These are phyloP conservation scores for Dioszegia aurantiaca DNA, from an alignment of 768 basidiomycete genomes.

Conservation along the genomic window DNA sequence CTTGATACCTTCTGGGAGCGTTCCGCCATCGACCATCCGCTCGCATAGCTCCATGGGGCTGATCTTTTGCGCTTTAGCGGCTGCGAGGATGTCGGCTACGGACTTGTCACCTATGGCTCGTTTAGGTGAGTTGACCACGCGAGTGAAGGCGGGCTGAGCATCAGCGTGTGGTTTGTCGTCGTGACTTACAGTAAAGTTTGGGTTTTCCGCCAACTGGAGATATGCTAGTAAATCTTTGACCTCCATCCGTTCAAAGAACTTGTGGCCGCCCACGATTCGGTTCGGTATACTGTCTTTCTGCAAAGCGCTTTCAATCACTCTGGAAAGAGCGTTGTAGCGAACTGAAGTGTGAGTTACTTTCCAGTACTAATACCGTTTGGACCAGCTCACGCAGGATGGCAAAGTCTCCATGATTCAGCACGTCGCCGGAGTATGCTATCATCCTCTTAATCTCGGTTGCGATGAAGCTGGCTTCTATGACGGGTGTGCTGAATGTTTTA, in stretches of 20 bases:
- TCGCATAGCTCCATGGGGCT: constrained; percentile 64
- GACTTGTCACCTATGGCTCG: constrained; percentile 78
- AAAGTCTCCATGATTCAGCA: constrained; percentile 71
- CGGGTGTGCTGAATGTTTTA: constrained; percentile 54
- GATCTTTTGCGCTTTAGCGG: constrained; percentile 59
- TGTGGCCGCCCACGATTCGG: constrained; percentile 72
- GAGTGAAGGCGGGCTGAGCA: constrained; percentile 65
- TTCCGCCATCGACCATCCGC: constrained; percentile 62
- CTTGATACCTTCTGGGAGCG: constrained; percentile 61
- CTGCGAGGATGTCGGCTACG: constrained; percentile 60
- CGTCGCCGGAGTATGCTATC: constrained; percentile 70
- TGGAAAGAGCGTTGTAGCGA: constrained; percentile 74
- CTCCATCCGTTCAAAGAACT: constrained; percentile 81
- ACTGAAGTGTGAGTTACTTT: constrained; percentile 56
- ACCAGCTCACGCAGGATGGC: constrained; percentile 68
- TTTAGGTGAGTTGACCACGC: constrained; percentile 70
- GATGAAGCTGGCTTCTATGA: constrained; percentile 68
- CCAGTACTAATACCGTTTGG: not conserved
- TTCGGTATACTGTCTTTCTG: constrained; percentile 77
- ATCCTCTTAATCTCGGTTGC: constrained; percentile 74
- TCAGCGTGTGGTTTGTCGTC: constrained; percentile 8
- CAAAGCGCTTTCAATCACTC: constrained; percentile 69
- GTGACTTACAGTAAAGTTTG: constrained; percentile 43
- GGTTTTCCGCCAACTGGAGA: constrained; percentile 75
- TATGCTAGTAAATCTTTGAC: constrained; percentile 80